Evolutionary conservation across 1,284 basidiomycete species (phyloP), one percentile per base, ranked within the genome.

Genomic region (Fistulina hepatica): DNA sequence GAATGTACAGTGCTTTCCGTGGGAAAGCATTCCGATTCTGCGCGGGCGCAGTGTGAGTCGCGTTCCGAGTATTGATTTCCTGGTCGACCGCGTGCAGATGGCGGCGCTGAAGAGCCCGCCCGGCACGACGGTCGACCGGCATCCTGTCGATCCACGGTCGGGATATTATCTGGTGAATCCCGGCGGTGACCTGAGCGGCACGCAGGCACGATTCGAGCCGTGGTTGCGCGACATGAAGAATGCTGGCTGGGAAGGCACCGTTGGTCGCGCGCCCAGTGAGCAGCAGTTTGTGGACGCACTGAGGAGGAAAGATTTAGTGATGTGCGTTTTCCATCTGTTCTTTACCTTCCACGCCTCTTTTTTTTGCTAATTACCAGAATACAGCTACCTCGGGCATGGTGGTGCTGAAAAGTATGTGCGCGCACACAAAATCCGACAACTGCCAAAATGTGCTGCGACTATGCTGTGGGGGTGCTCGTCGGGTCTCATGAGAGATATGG

Each of bases 391-490:
- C 53, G 94, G 94, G 7, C 94, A 99, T 53, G 90, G 91, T 2
- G 93, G 94, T 8, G 94, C 77, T 2, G 93, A 97, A 55, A 91
- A 97, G 53, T 99, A 94, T 52, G 72, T 91, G 9, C 80, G 88
- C 4, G 85, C 88, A 2, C 80, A 84, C 54, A 84, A 84, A 49
- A 73, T 97, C 38, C 72, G 88, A 13, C 72, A 82, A 44, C 67
- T 98, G 16, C 69, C 72, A 3, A 69, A 70, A 13, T 98, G 94
- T 54, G 92, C 94, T 2, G 82, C 82, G 8, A 82, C 89, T 0
- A 95, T 99, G 91, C 73, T 99, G 6, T 99, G 93, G 94, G 94
- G 95, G 1, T 99, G 94, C 65, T 98, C 94, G 0, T 95, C 91
- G 0, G 95, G 93, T 12, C 63, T 74, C 3, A 60, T 99, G 44